A percentile compares a stretch with the other conserved stretches of the same genome.
phyloP scores from a whole-genome alignment of 768 basidiomycete species.

The Amyloporia xantha region DNA sequence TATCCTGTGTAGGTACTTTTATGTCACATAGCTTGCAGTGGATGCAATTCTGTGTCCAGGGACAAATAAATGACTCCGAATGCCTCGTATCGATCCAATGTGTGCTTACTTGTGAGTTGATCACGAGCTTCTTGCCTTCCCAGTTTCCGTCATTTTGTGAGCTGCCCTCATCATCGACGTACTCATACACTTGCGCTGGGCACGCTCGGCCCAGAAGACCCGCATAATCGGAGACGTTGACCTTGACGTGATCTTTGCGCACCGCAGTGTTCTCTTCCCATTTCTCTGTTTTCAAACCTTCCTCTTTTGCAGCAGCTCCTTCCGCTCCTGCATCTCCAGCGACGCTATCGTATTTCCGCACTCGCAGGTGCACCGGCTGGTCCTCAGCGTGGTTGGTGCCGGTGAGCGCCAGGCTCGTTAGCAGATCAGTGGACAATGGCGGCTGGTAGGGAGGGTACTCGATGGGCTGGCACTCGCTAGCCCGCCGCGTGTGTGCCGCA shows the following conservation, averaged over 20 bases:
- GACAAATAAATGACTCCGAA: too few relatives aligned
- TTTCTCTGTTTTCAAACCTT: slow-evolving; percentile 18
- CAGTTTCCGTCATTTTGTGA: slow-evolving; percentile 38
- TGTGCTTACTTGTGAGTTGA: slow-evolving; percentile 83
- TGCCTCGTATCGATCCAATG: too few relatives aligned
- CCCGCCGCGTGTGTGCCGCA: slow-evolving; percentile 63
- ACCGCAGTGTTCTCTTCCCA: slow-evolving; percentile 36
- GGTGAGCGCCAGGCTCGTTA: slow-evolving; percentile 85
- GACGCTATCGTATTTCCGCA: slow-evolving; percentile 37
- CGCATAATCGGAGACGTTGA: slow-evolving; percentile 75
- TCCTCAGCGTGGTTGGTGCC: slow-evolving; percentile 98
- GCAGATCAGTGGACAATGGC: slow-evolving; percentile 86
- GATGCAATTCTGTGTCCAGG: slow-evolving; percentile 66
- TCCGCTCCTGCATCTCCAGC: slow-evolving; percentile 20
- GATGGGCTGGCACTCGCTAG: slow-evolving; percentile 64
- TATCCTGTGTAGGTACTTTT: slow-evolving; percentile 95
- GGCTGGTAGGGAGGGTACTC: slow-evolving; percentile 84
- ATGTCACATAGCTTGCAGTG: slow-evolving; percentile 96
- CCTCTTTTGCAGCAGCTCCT: slow-evolving; percentile 17
- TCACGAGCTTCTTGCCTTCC: slow-evolving; percentile 84
- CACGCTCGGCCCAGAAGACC: slow-evolving; percentile 86
- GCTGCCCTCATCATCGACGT: slow-evolving; percentile 62
- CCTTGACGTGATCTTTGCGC: slow-evolving; percentile 59
- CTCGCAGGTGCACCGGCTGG: slow-evolving; percentile 82
- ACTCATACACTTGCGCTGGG: slow-evolving; percentile 96